Conservation (phyloP, 1,284 basidiomycete species). For the Ustilago crameri region DNA sequence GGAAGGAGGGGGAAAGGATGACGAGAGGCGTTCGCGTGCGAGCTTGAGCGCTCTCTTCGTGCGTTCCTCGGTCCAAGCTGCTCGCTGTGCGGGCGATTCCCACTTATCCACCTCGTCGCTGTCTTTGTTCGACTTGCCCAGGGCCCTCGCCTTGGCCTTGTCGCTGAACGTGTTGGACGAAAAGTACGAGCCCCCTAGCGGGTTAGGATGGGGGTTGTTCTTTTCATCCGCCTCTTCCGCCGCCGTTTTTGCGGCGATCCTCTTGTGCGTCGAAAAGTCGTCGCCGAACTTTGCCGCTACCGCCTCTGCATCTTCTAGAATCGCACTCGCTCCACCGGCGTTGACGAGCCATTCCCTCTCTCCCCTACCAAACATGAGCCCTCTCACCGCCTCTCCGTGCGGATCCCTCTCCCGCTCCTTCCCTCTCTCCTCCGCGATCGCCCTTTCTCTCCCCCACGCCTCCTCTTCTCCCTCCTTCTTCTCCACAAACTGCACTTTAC, state of each 20-base stretch:
- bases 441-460: not conserved
- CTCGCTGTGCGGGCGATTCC: slow-evolving; percentile 25
- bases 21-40: slow-evolving; percentile 21
- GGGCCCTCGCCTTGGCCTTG: not conserved
- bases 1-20: not conserved
- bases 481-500: not conserved
- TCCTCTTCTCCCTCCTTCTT: slow-evolving; percentile 1
- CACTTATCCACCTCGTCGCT: slow-evolving; percentile 17
- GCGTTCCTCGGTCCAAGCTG: slow-evolving; percentile 32
- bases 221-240: slow-evolving; percentile 25
- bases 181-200: slow-evolving; percentile 12
- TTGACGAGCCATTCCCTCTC: slow-evolving; percentile 50
- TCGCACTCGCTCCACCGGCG: slow-evolving; percentile 18
- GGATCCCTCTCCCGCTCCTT: slow-evolving; percentile 24
- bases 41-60: slow-evolving; percentile 20
- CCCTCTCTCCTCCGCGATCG: slow-evolving; percentile 12
- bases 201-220: not conserved
- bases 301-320: not conserved
- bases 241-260: slow-evolving; percentile 18
- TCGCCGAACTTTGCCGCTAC: slow-evolving; percentile 27
- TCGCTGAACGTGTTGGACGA: slow-evolving; percentile 19
- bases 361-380: slow-evolving; percentile 36
- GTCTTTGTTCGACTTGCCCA: not conserved
- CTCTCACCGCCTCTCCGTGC: slow-evolving; percentile 31
- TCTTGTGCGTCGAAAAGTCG: not conserved